Evolutionary conservation across 768 basidiomycete species (phyloP), one percentile per base, ranked within the genome.

Genomic region (Cubamyces sp.): DNA sequence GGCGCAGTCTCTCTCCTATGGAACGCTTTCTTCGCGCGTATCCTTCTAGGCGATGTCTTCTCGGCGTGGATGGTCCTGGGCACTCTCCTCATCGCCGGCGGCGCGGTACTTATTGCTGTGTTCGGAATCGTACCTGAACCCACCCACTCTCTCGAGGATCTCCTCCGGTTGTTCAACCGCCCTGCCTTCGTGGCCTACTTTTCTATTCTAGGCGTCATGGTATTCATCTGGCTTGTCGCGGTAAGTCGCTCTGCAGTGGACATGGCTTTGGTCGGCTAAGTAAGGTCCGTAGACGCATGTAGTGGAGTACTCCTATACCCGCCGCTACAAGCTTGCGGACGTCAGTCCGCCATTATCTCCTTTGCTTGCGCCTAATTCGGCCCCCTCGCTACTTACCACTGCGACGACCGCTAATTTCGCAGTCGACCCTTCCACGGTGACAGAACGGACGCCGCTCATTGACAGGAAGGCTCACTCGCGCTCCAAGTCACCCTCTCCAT

Each of bases 121-220:
- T 98, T 96, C 70, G 95, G 95, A 49, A 92, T 95, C 66, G 92
- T 98, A 0, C 87, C 91, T 19, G 94, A 96, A 74, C 85, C 85
- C 14, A 93, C 91, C 12, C 91, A 91, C 64, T 88, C 90, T 1
- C 79, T 98, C 18, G 91, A 94, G 61, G 93, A 95, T 71, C 82
- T 98, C 25, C 81, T 98, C 25, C 73, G 73, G 25, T 81, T 96
- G 9, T 94, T 95, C 74, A 76, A 80, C 54, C 78, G 95, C 46
- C 86, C 88, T 2, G 75, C 90, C 0, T 98, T 96, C 73, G 75
- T 95, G 40, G 84, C 79, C 4, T 96, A 94, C 79, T 91, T 96
- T 74, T 87, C 88, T 14, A 74, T 91, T 16, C 79, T 95, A 3
- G 86, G 85, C 21, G 76, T 82, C 42, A 72, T 80, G 5, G 82